Conservation (phyloP, 78 protist species). For the Speleostelium caveatum region DNA sequence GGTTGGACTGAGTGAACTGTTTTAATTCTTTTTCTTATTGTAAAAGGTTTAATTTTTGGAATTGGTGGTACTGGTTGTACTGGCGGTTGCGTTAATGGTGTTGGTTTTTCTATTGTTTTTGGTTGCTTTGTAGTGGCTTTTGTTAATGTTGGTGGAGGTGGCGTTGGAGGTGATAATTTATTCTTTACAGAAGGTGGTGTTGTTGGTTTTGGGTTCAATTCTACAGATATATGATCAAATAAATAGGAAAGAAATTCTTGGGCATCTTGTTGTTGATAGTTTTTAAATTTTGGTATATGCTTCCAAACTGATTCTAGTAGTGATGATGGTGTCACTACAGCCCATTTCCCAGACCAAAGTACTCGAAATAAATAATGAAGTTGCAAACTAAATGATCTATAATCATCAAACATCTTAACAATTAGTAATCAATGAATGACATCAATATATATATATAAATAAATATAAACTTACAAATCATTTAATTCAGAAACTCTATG, state of each 20-base stretch:
- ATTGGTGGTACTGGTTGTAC: background rate
- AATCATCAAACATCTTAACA: no score
- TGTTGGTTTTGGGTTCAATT: conserved; percentile 46
- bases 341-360: conserved; percentile 77
- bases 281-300: conserved; percentile 61
- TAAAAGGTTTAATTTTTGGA: background rate
- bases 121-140: no score
- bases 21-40: background rate
- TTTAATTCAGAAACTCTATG: background rate
- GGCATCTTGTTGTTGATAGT: conserved; percentile 81
- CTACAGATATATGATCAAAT: conserved; percentile 29
- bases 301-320: conserved; percentile 62
- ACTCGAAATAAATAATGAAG: conserved; percentile 57
- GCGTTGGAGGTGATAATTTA: background rate
- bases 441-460: no score
- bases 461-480: no score
- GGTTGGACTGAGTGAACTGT: background rate
- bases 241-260: conserved; percentile 76
- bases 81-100: background rate
- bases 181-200: background rate
- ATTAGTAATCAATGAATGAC: no score
- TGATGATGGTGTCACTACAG: conserved; percentile 60
- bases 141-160: conserved; percentile 4
- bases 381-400: conserved; percentile 39
- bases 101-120: background rate